Evolutionary conservation across 208 protist species (phyloP), one percentile per base, ranked within the genome.

Genomic region (Zelonia costaricensis): DNA sequence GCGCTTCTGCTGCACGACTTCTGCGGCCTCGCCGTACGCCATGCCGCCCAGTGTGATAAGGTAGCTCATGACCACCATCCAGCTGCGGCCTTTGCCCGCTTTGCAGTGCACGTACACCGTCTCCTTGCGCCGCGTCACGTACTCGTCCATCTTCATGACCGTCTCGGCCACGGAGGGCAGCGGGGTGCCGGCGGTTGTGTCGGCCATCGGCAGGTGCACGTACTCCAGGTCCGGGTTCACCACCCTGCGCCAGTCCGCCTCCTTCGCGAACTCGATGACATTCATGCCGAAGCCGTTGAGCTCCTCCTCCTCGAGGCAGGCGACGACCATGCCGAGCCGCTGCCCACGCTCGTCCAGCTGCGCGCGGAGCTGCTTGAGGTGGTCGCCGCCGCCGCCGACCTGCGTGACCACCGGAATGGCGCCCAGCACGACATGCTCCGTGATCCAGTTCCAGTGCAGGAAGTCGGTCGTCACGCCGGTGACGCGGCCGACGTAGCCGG

Each of bases 61-160:
- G 61, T 97, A 97, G 45, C 86, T 89, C 80, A 94, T 92, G 20
- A 74, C 59, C 27, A 94, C 69, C 86, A 94, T 94, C 85, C 91
- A 94, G 53, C 87, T 93, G 5, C 91, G 78, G 0, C 91, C 91
- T 36, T 94, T 94, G 27, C 91, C 91, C 2, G 91, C 91, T 52
- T 97, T 97, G 76, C 91, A 97, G 71, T 97, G 91, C 22, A 94
- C 80, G 69, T 93, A 97, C 3, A 89, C 88, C 2, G 54, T 74
- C 52, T 84, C 46, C 6, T 69, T 28, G 2, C 63, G 54, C 36
- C 49, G 27, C 28, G 38, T 56, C 10, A 93, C 78, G 51, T 74
- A 80, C 8, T 44, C 48, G 16, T 91, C 67, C 70, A 96, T 91
- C 39, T 67, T 36, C 33, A 82, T 62, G n/a, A 92, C 76, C 7